Evolutionary conservation across 305 asterid genomes (phyloP).

Genomic region (Monarda citriodora): DNA sequence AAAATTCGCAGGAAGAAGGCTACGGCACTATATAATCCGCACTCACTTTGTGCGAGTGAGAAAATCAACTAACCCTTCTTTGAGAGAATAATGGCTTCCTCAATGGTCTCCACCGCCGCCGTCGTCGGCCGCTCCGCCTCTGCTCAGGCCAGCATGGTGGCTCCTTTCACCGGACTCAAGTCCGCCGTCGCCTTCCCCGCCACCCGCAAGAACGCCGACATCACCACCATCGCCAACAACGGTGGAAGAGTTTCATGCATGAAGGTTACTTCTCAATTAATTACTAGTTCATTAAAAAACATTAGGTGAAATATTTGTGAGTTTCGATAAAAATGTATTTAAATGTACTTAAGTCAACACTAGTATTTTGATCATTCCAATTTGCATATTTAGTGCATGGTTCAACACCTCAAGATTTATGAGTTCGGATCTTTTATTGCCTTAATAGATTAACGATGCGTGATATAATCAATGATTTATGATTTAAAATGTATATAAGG

Average conservation of each 20-base stretch:
- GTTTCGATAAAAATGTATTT: too few relatives aligned
- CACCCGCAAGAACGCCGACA: conserved; percentile 38
- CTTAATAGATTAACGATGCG: too few relatives aligned
- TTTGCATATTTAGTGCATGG: too few relatives aligned
- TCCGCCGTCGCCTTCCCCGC: conserved; percentile 39
- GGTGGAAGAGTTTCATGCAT: conserved; percentile 53
- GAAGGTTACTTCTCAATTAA: conserved; percentile 20
- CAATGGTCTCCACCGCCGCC: conserved; percentile 34
- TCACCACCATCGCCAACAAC: conserved; percentile 24
- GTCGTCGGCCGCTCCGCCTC: conserved; percentile 34
- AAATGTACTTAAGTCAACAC: too few relatives aligned
- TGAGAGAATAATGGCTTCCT: conserved; percentile 37
- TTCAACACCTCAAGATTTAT: too few relatives aligned
- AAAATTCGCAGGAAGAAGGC: neutral
- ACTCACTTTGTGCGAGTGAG: neutral
- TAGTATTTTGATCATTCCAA: too few relatives aligned
- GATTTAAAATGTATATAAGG: too few relatives aligned
- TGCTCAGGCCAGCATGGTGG: conserved; percentile 53
- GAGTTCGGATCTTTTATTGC: too few relatives aligned
- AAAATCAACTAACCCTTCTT: too few relatives aligned
- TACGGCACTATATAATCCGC: neutral
- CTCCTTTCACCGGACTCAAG: conserved; percentile 49
- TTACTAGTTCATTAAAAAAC: too few relatives aligned
- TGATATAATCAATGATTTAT: too few relatives aligned
- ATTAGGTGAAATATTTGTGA: too few relatives aligned